Evolutionary conservation across 2,329 filamentous ascomycete genomes (phyloP), one percentile per base, ranked within the genome.

Genomic region (Dactylellina leptospora): DNA sequence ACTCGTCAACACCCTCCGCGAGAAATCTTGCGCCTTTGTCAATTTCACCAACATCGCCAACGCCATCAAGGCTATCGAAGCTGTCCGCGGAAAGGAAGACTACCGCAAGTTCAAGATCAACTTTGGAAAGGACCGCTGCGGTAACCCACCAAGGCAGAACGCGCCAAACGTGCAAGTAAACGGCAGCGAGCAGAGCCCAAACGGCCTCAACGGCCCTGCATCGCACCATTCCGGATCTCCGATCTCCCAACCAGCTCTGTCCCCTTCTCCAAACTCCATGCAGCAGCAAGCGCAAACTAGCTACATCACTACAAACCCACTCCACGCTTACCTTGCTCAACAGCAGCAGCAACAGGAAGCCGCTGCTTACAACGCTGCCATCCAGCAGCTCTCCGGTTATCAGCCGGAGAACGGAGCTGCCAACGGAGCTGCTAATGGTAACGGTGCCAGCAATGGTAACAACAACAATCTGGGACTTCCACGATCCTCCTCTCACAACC

Each of bases 21-120:
- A 99, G 84, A 99, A 99, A 88, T 97, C 93, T 83, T 99, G 95
- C 80, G 95, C 95, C 0, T 99, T 99, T 79, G 95, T 99, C 80
- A 99, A 99, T 83, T 99, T 99, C 80, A 99, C 95, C 79, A 99
- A 99, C 82, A 99, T 99, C 79, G 95, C 95, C 79, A 99, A 99
- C 77, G 95, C 95, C 54, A 99, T 99, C 84, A 99, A 99, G 84
- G 95, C 95, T 0, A 99, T 99, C 75, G 95, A 99, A 81, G 95
- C 93, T 20, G 88, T 99, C 75, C 88, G 95, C 66, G 90, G 92
- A 78, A 92, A 93, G 79, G 95, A 97, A 44, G 95, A 99, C 78
- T 99, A 99, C 85, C 91, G 88, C 81, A 89, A 95, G 77, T 99
- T 99, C 87, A 99, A 99, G 85, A 93, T 99, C 80, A 99, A 99